A percentile compares a stretch with the other conserved stretches of the same genome.
Evolutionary conservation across 75 land plant species (phyloP).

Genomic region (Selaginella moellendorffii): DNA sequence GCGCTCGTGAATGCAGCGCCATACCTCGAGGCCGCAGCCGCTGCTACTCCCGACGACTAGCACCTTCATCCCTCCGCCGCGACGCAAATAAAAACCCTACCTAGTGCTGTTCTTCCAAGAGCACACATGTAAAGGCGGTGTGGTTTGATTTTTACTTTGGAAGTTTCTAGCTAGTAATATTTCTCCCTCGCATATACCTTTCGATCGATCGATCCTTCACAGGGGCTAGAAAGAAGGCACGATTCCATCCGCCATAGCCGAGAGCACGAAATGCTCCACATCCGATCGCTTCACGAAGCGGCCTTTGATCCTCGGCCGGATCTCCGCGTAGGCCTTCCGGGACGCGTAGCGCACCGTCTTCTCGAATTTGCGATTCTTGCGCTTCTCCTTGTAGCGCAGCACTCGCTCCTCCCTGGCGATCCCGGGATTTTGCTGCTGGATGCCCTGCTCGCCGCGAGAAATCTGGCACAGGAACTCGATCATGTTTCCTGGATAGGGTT

Average conservation of each 20-base stretch:
- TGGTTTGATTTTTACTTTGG: no score
- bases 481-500: background rate
- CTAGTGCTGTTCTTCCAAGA: no score
- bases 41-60: conserved; percentile 30
- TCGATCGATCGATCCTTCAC: no score
- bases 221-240: background rate
- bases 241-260: background rate
- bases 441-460: background rate
- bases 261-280: conserved; percentile 1
- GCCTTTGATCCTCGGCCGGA: conserved; percentile 5
- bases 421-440: background rate
- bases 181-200: no score
- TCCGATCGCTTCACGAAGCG: conserved; percentile 4
- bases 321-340: conserved; percentile 8
- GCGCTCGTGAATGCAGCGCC: background rate
- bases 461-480: background rate
- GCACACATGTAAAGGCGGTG: no score
- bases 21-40: conserved; percentile 26
- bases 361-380: conserved; percentile 9
- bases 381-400: conserved; percentile 6
- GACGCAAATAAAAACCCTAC: no score
- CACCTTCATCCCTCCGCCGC: no score
- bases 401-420: background rate
- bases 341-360: conserved; percentile 9
- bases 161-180: no score